Conservation (phyloP, 1,284 basidiomycete genomes). For the Thecaphora thlaspeos region DNA sequence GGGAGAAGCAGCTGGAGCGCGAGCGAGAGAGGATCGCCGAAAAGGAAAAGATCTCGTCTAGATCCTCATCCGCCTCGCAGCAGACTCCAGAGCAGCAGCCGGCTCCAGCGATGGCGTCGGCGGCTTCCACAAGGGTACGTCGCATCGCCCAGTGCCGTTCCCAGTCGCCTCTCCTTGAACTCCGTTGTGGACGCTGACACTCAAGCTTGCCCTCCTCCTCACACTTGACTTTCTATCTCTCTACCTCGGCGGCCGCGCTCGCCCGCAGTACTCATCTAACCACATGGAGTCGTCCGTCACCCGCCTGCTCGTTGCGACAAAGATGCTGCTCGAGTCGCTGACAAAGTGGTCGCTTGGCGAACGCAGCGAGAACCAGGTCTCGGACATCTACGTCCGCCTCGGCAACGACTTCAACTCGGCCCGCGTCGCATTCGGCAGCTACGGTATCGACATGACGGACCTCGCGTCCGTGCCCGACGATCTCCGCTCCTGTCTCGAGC, state of each 20-base stretch:
- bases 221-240: no score
- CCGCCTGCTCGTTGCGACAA: constrained; percentile 87
- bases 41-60: constrained; percentile 4
- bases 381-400: constrained; percentile 91
- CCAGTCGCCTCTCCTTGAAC: background rate
- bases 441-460: constrained; percentile 89
- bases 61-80: constrained; percentile 15
- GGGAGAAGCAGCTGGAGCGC: constrained; percentile 22
- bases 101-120: constrained; percentile 8
- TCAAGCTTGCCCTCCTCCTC: no score
- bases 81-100: constrained; percentile 5
- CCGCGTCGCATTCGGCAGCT: constrained; percentile 79
- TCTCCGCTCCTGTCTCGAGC: constrained; percentile 81
- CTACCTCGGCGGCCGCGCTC: no score
- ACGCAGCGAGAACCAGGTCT: constrained; percentile 79
- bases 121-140: constrained; percentile 5
- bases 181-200: no score
- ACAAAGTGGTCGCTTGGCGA: constrained; percentile 67
- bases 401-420: constrained; percentile 97
- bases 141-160: background rate
- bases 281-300: constrained; percentile 87
- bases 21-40: background rate
- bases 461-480: constrained; percentile 84
- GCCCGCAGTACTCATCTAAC: constrained; percentile 35
- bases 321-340: constrained; percentile 85